Base-by-base conservation (phyloP, 139 green algal genomes). In the Tetradesmus obliquus region DNA sequence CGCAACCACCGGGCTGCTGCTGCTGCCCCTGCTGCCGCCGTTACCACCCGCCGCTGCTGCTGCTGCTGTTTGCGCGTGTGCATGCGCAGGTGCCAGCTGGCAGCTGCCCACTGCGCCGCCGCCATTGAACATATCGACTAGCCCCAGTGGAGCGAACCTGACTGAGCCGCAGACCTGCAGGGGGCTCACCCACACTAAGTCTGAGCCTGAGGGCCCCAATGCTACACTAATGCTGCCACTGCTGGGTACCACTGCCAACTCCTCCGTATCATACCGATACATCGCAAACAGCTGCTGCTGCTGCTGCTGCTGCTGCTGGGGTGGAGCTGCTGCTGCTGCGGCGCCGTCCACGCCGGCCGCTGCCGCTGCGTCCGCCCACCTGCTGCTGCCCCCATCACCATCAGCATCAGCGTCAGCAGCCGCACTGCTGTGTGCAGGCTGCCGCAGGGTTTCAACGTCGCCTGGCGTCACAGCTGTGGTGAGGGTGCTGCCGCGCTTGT, bases 101-200 rank as follows among this genome's bases (percentile, higher is more conserved):
- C 91, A 95, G 6, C 92, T 66, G n/a, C 89, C 53, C 19, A 98
- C 93, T 3, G 95, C 94, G 24, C 95, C 97, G 79, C 96, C 95
- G 19, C 95, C 91, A 85, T 99, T 99, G 32, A 97, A 95, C 96
- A 98, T 97, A 53, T 95, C 93, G 0, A 91, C 54, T 15, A 98
- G 92, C 3, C 96, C 97, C 2, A 98, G 51, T 4, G 95, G 91
- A 57, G 95, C 94, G 82, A 97, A 95, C 13, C 93, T 32, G 8
- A 96, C 69, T 20, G 20, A 82, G 79, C 13, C 79, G 15, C 60
- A 17, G 22, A 71, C 4, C 24, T 89, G 54, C n/a, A 95, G 76
- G 6, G 91, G 87, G 24, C 87, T 87, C 20, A 95, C 87, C 66
- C 93, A 94, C 17, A 96, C 92, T 24, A 95, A 88, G 55, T 94